Percentiles rank a stretch among this genome's conserved stretches.
Evolutionary conservation across 306 rosid genomes (phyloP).

Genomic region (Vicia sativa): DNA sequence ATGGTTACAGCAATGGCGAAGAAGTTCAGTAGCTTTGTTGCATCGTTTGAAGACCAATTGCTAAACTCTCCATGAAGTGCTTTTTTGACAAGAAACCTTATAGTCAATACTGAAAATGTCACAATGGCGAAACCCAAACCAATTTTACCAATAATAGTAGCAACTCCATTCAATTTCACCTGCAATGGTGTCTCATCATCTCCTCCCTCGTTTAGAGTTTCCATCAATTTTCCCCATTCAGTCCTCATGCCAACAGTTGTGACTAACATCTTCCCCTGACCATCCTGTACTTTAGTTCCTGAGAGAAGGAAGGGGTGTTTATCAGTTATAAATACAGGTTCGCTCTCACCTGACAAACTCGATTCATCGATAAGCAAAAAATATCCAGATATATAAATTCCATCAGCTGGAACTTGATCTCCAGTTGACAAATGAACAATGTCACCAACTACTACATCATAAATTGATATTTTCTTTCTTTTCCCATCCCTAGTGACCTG

Average conservation of each 20-base stretch:
- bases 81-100: conserved; percentile 68
- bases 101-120: conserved; percentile 68
- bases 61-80: conserved; percentile 50
- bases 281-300: conserved; percentile 97
- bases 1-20: conserved; percentile 94
- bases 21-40: conserved; percentile 64
- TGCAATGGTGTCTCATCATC: conserved; percentile 98
- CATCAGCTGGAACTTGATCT: conserved; percentile 97
- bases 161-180: conserved; percentile 95
- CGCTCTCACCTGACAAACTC: conserved; percentile 96
- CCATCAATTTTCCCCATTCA: conserved; percentile 99
- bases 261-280: conserved; percentile 86
- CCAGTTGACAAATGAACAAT: conserved; percentile 88
- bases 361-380: conserved; percentile 81
- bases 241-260: conserved; percentile 97
- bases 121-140: conserved; percentile 81
- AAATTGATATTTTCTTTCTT: conserved; percentile 71
- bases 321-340: conserved; percentile 59
- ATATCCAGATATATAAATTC: conserved; percentile 76
- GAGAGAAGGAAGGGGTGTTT: conserved; percentile 88
- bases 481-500: conserved; percentile 79
- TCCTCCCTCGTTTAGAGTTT: conserved; percentile 86
- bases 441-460: conserved; percentile 88
- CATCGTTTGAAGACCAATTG: conserved; percentile 81
- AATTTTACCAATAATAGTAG: conserved; percentile 92